A percentile compares a stretch with the other conserved stretches of the same genome.
Conservation (phyloP, 2,329 filamentous ascomycete species). For the Talaromyces sp. region DNA sequence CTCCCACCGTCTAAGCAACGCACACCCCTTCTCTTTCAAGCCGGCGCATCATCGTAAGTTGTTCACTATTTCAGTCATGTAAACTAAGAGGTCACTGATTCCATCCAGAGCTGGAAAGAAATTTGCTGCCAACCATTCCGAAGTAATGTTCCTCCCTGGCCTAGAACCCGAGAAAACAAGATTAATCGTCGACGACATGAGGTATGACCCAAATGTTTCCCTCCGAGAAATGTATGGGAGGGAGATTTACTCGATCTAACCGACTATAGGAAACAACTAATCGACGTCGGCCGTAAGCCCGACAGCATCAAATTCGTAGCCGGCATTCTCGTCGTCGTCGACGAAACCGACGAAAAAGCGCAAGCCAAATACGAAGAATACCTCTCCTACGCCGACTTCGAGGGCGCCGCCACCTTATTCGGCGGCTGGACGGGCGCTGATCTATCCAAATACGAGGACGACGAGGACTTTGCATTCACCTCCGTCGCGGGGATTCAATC, state of each 20-base stretch:
- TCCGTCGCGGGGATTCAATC: conserved; percentile 40
- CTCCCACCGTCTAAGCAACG: conserved; percentile 33
- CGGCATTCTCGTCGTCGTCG: conserved; percentile 42
- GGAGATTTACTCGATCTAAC: too few species aligned
- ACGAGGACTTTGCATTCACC: conserved; percentile 43
- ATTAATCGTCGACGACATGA: conserved; percentile 39
- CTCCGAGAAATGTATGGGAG: background rate
- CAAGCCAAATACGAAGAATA: conserved; percentile 40
- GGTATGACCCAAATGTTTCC: background rate
- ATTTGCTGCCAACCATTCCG: conserved; percentile 42
- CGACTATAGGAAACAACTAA: conserved; percentile 29
- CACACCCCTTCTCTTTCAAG: conserved; percentile 46
- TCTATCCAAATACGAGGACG: conserved; percentile 38
- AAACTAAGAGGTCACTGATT: background rate
- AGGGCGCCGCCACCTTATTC: conserved; percentile 43
- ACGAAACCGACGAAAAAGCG: conserved; percentile 42
- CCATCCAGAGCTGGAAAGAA: conserved; percentile 35
- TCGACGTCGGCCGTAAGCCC: conserved; percentile 36
- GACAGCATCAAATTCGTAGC: conserved; percentile 41
- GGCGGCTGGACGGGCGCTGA: conserved; percentile 47
- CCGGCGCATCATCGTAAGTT: conserved; percentile 37
- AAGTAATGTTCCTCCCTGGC: conserved; percentile 45
- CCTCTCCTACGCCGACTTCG: conserved; percentile 40
- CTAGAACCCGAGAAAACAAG: conserved; percentile 40
- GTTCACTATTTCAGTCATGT: background rate